These are phyloP conservation scores for Taiozyma onychis DNA, from an alignment of 1,139 yeast genomes.

Conservation along the genomic window DNA sequence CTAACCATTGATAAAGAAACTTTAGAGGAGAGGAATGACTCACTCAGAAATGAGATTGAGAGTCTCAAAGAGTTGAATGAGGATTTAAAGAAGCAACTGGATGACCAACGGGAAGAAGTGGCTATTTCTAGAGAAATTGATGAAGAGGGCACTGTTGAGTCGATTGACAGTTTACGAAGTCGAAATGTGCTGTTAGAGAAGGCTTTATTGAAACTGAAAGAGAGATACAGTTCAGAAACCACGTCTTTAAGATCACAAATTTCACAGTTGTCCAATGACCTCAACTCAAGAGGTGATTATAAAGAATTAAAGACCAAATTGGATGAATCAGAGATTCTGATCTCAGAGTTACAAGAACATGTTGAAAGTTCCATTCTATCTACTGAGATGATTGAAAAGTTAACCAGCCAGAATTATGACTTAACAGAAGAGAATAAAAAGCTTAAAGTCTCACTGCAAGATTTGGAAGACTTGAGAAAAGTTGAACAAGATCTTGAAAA, in stretches of 20 bases:
- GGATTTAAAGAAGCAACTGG: slow-evolving; percentile 29
- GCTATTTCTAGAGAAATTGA: slow-evolving; percentile 5
- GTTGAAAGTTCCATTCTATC: slow-evolving; percentile 38
- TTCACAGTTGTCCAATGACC: slow-evolving; percentile 19
- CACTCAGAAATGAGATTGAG: slow-evolving; percentile 36
- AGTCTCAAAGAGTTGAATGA: slow-evolving; percentile 30
- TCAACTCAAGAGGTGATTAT: slow-evolving; percentile 1
- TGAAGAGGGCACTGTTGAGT: slow-evolving; percentile 14
- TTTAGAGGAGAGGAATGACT: slow-evolving; percentile 37
- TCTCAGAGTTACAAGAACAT: slow-evolving; percentile 40
- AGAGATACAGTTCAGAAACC: slow-evolving; percentile 26
- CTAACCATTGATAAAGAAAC: slow-evolving; percentile 49
- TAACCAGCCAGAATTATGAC: slow-evolving; percentile 50
- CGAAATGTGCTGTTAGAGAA: slow-evolving; percentile 35
- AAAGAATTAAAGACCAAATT: slow-evolving; percentile 24
- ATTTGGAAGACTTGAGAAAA: slow-evolving; percentile 54
- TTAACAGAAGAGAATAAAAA: slow-evolving; percentile 35
- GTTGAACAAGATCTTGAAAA: slow-evolving; percentile 62
- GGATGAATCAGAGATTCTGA: slow-evolving; percentile 34
- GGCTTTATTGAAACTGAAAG: slow-evolving; percentile 32
- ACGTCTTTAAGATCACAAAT: slow-evolving; percentile 23
- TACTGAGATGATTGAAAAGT: slow-evolving; percentile 46
- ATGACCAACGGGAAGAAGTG: slow-evolving; percentile 22
- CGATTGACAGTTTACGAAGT: not conserved
- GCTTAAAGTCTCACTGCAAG: slow-evolving; percentile 42